Evolutionary conservation across 192 early-diverging fungal species (phyloP).

Genomic region (Coemansia aciculifera): DNA sequence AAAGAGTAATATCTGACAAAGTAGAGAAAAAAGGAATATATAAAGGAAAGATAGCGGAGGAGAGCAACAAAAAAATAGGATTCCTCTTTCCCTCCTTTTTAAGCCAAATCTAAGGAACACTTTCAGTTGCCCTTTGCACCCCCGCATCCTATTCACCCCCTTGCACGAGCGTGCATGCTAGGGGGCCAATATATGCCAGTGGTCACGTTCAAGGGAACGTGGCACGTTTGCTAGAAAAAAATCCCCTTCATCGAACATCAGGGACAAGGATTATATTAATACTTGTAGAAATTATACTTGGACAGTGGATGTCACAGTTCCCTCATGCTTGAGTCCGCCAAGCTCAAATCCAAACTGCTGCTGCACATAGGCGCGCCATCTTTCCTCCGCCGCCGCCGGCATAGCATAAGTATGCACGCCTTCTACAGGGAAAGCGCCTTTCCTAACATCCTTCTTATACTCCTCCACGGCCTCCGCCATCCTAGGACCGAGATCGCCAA

Average conservation of each 20-base stretch:
- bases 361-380: constrained; percentile 43
- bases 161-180: not conserved
- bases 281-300: not conserved
- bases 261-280: not conserved
- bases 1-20: not conserved
- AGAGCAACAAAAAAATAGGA: not conserved
- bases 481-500: constrained; percentile 71
- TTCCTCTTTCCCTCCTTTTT: not conserved
- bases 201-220: not conserved
- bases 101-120: not conserved
- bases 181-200: not conserved
- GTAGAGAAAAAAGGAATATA: not conserved
- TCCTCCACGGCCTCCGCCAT: constrained; percentile 71
- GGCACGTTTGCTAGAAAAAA: not conserved
- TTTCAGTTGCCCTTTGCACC: not conserved
- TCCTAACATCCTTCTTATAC: constrained; percentile 78
- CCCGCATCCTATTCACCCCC: constrained; percentile 3
- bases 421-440: constrained; percentile 70
- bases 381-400: constrained; percentile 45
- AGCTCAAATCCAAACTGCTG: constrained; percentile 44
- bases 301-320: not conserved
- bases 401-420: constrained; percentile 73
- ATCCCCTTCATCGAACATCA: not conserved
- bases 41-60: not conserved
- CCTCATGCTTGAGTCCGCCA: not conserved